Percentiles rank a stretch among this genome's conserved stretches.
phyloP scores from a whole-genome alignment of 192 early-diverging fungal genomes.

The Paraglomus occultum region DNA sequence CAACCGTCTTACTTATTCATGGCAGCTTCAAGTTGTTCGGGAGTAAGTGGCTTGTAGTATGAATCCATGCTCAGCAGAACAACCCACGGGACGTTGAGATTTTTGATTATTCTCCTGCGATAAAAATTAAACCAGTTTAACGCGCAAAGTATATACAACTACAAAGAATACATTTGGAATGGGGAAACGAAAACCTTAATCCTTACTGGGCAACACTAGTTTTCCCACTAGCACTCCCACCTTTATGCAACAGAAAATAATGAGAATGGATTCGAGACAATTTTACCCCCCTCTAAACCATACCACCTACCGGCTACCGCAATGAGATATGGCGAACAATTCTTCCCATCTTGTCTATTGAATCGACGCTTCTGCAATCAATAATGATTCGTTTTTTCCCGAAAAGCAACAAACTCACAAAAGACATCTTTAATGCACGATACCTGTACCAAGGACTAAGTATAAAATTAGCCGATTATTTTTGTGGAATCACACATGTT shows the following conservation, averaged over 20 bases:
- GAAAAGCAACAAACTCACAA: too few relatives aligned
- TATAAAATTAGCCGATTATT: not conserved
- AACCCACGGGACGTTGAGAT: slow-evolving; percentile 79
- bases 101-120: slow-evolving; percentile 62
- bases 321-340: slow-evolving; percentile 64
- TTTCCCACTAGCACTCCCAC: slow-evolving; percentile 81
- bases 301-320: slow-evolving; percentile 71
- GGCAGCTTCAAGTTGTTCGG: slow-evolving; percentile 63
- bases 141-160: not conserved
- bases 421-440: not conserved
- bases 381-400: not conserved
- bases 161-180: not conserved
- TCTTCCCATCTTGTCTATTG: slow-evolving; percentile 56
- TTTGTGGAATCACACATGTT: not conserved
- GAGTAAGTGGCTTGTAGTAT: slow-evolving; percentile 84
- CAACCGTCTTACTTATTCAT: slow-evolving; percentile 42
- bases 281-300: too few relatives aligned
- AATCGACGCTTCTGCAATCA: slow-evolving; percentile 7
- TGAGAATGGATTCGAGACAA: not conserved
- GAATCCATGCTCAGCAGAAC: slow-evolving; percentile 95
- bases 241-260: slow-evolving; percentile 32
- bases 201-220: slow-evolving; percentile 71
- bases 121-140: not conserved
- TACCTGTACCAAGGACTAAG: slow-evolving; percentile 49
- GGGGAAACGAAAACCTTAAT: not conserved